Conservation (phyloP, 495 filamentous ascomycete species). For the Trichoderma virens region DNA sequence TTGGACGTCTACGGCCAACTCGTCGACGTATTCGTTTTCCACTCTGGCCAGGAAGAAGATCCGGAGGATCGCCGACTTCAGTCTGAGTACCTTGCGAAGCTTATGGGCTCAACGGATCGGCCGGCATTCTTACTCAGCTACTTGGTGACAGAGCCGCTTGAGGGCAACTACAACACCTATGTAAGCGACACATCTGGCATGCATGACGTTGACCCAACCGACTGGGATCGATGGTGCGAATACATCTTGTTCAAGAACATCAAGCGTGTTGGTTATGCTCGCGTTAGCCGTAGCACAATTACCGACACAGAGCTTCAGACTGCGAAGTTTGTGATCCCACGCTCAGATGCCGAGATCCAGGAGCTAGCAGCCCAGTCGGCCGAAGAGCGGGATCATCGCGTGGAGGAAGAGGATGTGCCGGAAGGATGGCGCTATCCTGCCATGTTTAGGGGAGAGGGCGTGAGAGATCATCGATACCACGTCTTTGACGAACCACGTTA, state of each 20-base stretch:
- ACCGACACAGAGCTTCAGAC: conserved; percentile 98
- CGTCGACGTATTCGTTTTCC: conserved; percentile 95
- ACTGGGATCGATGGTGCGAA: conserved; percentile 99
- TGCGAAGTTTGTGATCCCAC: conserved; percentile 87
- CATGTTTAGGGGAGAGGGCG: conserved; percentile 78
- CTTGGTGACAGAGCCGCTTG: conserved; percentile 77
- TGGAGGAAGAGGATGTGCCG: conserved; percentile 61
- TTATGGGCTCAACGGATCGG: conserved; percentile 78
- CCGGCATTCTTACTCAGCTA: conserved; percentile 85
- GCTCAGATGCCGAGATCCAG: conserved; percentile 51
- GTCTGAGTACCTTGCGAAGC: conserved; percentile 72
- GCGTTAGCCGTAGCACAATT: conserved; percentile 81
- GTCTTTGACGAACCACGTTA: conserved; percentile 93
- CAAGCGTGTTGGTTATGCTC: conserved; percentile 79
- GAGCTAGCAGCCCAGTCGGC: conserved; percentile 27
- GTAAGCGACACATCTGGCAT: conserved; percentile 82
- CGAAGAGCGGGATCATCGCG: conserved; percentile 27
- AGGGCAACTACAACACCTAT: conserved; percentile 97
- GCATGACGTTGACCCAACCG: conserved; percentile 87
- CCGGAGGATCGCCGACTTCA: conserved; percentile 87
- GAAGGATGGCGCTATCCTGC: conserved; percentile 76
- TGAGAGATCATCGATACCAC: conserved; percentile 87
- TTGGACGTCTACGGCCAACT: conserved; percentile 85
- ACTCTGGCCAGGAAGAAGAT: conserved; percentile 98
- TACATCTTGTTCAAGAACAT: conserved; percentile 94